A percentile compares a stretch with the other conserved stretches of the same genome.
phyloP scores from a whole-genome alignment of 2,329 filamentous ascomycete species.

The Fusarium circinatum region DNA sequence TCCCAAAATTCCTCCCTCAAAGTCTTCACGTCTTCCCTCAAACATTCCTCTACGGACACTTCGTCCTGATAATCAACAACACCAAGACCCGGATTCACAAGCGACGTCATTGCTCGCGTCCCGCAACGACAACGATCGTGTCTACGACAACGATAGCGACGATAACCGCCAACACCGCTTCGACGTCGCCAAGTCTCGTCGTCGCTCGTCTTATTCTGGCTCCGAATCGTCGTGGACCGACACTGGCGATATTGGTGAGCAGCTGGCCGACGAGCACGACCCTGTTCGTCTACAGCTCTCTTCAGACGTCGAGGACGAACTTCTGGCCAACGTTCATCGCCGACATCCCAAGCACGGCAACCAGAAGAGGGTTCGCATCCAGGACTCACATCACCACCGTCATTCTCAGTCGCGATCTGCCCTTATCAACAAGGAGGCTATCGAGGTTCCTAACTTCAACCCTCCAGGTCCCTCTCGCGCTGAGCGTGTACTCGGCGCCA shows the following conservation, averaged over 20 bases:
- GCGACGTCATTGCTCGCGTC: slow-evolving; percentile 50
- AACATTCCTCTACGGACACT: slow-evolving; percentile 90
- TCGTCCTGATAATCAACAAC: slow-evolving; percentile 47
- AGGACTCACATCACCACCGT: slow-evolving; percentile 55
- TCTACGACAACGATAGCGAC: slow-evolving; percentile 57
- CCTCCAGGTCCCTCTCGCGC: slow-evolving; percentile 71
- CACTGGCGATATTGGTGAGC: slow-evolving; percentile 94
- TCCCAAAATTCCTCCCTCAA: slow-evolving; percentile 87
- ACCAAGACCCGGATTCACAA: slow-evolving; percentile 54
- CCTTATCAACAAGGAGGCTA: slow-evolving; percentile 76
- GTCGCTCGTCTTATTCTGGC: slow-evolving; percentile 58
- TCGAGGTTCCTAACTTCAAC: slow-evolving; percentile 78
- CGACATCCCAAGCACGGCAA: slow-evolving; percentile 54
- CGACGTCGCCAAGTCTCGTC: slow-evolving; percentile 21
- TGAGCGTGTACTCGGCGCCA: slow-evolving; percentile 77
- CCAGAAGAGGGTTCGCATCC: slow-evolving; percentile 76
- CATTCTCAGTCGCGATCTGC: slow-evolving; percentile 53
- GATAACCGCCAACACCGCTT: slow-evolving; percentile 47
- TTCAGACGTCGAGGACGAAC: slow-evolving; percentile 71
- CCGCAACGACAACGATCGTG: slow-evolving; percentile 54
- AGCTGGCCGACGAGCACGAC: slow-evolving; percentile 83
- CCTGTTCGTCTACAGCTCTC: slow-evolving; percentile 78
- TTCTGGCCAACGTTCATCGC: slow-evolving; percentile 62
- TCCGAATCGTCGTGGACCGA: slow-evolving; percentile 88
- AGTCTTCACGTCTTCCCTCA: slow-evolving; percentile 75